These are phyloP conservation scores for Fibroporia radiculosa DNA, from an alignment of 768 basidiomycete species.

Conservation along the genomic window DNA sequence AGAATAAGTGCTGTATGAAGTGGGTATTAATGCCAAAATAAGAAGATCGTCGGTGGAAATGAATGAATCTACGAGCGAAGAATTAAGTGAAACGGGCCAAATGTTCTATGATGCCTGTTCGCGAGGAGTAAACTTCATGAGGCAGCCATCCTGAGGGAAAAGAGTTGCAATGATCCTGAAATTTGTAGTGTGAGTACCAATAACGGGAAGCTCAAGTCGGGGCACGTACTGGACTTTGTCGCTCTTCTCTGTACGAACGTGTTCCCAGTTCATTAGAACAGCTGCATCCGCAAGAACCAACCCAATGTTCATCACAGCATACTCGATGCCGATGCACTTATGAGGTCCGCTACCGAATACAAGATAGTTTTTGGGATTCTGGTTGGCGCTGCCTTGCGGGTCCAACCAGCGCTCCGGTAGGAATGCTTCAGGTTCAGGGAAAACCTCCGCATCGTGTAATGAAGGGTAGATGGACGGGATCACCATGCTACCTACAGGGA, in stretches of 20 bases:
- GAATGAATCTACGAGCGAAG: not conserved
- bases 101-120: constrained; percentile 1
- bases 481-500: constrained; percentile 86
- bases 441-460: constrained; percentile 82
- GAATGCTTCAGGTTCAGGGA: constrained; percentile 79
- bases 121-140: constrained; percentile 70
- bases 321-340: constrained; percentile 87
- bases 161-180: constrained; percentile 87
- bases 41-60: not conserved
- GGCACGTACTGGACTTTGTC: constrained; percentile 74
- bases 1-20: not conserved
- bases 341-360: constrained; percentile 94
- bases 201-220: not conserved
- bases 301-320: constrained; percentile 86
- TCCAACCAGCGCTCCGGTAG: constrained; percentile 92
- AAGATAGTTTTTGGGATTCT: constrained; percentile 90
- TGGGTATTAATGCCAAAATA: not conserved
- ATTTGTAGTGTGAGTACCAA: not conserved
- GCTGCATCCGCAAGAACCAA: constrained; percentile 80
- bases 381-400: constrained; percentile 64
- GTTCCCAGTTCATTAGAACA: constrained; percentile 78
- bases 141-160: constrained; percentile 91
- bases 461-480: constrained; percentile 93
- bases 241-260: constrained; percentile 71
- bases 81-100: not conserved